These are phyloP conservation scores for Saccharomycopsis amapae DNA, from an alignment of 805 yeast species.

Conservation along the genomic window DNA sequence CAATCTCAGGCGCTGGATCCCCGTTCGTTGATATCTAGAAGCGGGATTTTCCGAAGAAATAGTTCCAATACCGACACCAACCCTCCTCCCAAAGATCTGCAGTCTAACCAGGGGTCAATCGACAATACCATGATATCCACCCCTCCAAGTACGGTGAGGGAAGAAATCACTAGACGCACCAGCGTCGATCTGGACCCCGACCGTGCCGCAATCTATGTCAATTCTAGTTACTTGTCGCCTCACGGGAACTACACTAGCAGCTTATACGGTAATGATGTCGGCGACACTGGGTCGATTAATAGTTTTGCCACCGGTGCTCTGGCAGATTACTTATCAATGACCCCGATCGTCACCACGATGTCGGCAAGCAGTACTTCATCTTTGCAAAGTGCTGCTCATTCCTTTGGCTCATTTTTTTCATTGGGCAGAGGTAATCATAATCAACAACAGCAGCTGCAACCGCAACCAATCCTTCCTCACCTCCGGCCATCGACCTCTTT, in stretches of 20 bases:
- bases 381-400: conserved; percentile 20
- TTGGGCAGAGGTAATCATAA: conserved; percentile 5
- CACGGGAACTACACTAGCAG: not conserved
- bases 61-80: no score
- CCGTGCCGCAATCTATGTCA: not conserved
- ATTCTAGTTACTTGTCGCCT: not conserved
- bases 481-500: no score
- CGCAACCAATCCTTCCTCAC: conserved; percentile 2
- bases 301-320: conserved; percentile 15
- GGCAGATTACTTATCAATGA: conserved; percentile 12
- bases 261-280: conserved; percentile 1
- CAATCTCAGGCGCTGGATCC: not conserved
- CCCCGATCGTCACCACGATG: conserved; percentile 18
- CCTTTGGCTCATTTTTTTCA: conserved; percentile 19
- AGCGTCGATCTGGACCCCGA: not conserved
- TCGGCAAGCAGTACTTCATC: conserved; percentile 21
- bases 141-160: no score
- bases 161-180: no score
- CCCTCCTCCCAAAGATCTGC: not conserved
- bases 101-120: not conserved
- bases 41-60: conserved; percentile 2
- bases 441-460: not conserved
- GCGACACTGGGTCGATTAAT: conserved; percentile 14
- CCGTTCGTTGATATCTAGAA: not conserved
- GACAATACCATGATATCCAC: no score